Percentiles rank a stretch among this genome's conserved stretches.
phyloP scores from a whole-genome alignment of 1,139 yeast genomes.

The Debaryomyces singareniensis region DNA sequence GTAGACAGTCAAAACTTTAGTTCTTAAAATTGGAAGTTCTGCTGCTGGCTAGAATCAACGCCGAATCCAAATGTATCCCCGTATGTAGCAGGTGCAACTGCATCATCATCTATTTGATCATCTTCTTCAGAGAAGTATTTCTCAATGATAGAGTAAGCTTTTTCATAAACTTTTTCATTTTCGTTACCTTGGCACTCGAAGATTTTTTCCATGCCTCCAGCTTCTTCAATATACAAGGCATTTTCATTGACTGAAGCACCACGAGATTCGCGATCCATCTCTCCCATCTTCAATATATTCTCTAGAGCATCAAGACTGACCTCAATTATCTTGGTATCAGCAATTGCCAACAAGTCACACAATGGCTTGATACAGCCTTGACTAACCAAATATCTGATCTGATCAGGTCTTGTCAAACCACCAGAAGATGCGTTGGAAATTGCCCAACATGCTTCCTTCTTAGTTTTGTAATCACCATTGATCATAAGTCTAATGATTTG shows the following conservation, averaged over 20 bases:
- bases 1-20: background rate
- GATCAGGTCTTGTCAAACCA: constrained; percentile 87
- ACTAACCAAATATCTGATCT: constrained; percentile 81
- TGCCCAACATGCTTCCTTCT: constrained; percentile 99
- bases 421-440: constrained; percentile 97
- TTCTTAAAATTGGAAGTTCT: constrained; percentile 43
- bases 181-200: constrained; percentile 88
- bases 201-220: constrained; percentile 97
- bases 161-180: constrained; percentile 86
- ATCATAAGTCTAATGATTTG: constrained; percentile 78
- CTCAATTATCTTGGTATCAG: constrained; percentile 88
- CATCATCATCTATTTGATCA: constrained; percentile 65
- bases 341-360: constrained; percentile 83
- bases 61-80: constrained; percentile 91
- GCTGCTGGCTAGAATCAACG: constrained; percentile 42
- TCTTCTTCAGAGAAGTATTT: constrained; percentile 86
- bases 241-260: constrained; percentile 71
- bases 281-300: constrained; percentile 91
- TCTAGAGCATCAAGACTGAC: constrained; percentile 94
- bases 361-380: constrained; percentile 98
- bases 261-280: constrained; percentile 76
- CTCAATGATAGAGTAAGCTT: constrained; percentile 86
- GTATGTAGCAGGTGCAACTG: constrained; percentile 74
- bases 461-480: constrained; percentile 89
- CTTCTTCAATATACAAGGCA: constrained; percentile 91